A percentile compares a stretch with the other conserved stretches of the same genome.
phyloP scores from a whole-genome alignment of 2,329 filamentous ascomycete species.

The Penicillium polonicum region DNA sequence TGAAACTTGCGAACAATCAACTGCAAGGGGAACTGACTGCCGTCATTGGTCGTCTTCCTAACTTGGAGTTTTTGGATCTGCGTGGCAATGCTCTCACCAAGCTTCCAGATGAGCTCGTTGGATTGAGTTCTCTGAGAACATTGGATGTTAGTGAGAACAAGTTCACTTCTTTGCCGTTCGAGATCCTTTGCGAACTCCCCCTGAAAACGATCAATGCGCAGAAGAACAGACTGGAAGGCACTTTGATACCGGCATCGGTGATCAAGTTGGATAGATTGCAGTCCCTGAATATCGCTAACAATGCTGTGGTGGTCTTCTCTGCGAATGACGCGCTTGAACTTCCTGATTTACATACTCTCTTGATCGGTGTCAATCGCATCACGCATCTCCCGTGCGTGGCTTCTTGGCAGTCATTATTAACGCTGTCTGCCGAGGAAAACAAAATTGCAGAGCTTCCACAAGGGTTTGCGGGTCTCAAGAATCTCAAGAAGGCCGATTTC shows the following conservation, averaged over 20 bases:
- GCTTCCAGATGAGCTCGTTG: slow-evolving; percentile 66
- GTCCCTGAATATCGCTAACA: slow-evolving; percentile 73
- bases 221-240: slow-evolving; percentile 75
- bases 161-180: slow-evolving; percentile 69
- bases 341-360: slow-evolving; percentile 70
- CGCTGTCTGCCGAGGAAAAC: slow-evolving; percentile 78
- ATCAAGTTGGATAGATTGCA: slow-evolving; percentile 65
- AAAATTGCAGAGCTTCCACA: slow-evolving; percentile 71
- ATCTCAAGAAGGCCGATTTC: slow-evolving; percentile 75
- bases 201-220: slow-evolving; percentile 71
- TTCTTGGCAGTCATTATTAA: slow-evolving; percentile 71
- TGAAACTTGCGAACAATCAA: slow-evolving; percentile 77
- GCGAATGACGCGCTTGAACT: slow-evolving; percentile 56
- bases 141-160: slow-evolving; percentile 80
- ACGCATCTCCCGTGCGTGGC: slow-evolving; percentile 69
- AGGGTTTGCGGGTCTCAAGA: slow-evolving; percentile 67
- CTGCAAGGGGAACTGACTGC: slow-evolving; percentile 67
- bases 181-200: slow-evolving; percentile 64
- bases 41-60: slow-evolving; percentile 61
- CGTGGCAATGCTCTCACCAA: slow-evolving; percentile 74
- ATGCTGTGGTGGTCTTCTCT: slow-evolving; percentile 61
- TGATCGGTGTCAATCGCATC: slow-evolving; percentile 78
- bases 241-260: slow-evolving; percentile 65
- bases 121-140: slow-evolving; percentile 67
- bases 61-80: slow-evolving; percentile 77